phyloP scores from a whole-genome alignment of 2,329 filamentous ascomycete genomes.

The Pseudophaeomoniella oleicola region DNA sequence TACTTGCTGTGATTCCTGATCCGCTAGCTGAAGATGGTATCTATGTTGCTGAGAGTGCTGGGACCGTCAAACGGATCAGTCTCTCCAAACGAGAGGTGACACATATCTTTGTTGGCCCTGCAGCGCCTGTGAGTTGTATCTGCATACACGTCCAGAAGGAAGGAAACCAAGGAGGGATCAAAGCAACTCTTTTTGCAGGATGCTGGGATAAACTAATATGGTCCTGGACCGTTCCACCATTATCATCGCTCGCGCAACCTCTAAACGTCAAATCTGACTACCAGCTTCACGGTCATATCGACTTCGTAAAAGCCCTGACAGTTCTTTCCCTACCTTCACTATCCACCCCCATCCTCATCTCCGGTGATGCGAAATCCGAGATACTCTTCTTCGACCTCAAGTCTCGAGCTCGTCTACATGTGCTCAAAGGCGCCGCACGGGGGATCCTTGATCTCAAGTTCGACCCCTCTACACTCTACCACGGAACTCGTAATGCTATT shows the following conservation, averaged over 20 bases:
- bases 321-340: constrained; percentile 36
- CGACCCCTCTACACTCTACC: constrained; percentile 47
- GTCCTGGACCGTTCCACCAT: constrained; percentile 62
- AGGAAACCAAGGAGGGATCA: constrained; percentile 17
- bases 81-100: constrained; percentile 10
- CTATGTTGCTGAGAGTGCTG: constrained; percentile 79
- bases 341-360: constrained; percentile 43
- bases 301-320: constrained; percentile 79
- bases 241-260: constrained; percentile 25
- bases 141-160: constrained; percentile 39
- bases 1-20: constrained; percentile 59
- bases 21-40: constrained; percentile 47
- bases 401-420: constrained; percentile 55
- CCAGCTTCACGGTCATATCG: constrained; percentile 61
- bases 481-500: constrained; percentile 26
- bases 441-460: constrained; percentile 67
- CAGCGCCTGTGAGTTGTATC: constrained; percentile 65
- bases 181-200: constrained; percentile 59
- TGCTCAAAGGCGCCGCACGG: constrained; percentile 62
- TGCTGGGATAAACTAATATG: constrained; percentile 92
- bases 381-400: constrained; percentile 71
- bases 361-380: constrained; percentile 63
- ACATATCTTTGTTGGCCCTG: constrained; percentile 52
- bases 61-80: constrained; percentile 53
- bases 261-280: constrained; percentile 29